A percentile compares a stretch with the other conserved stretches of the same genome.
phyloP scores from a whole-genome alignment of 495 filamentous ascomycete species.

The Tuber borchii region DNA sequence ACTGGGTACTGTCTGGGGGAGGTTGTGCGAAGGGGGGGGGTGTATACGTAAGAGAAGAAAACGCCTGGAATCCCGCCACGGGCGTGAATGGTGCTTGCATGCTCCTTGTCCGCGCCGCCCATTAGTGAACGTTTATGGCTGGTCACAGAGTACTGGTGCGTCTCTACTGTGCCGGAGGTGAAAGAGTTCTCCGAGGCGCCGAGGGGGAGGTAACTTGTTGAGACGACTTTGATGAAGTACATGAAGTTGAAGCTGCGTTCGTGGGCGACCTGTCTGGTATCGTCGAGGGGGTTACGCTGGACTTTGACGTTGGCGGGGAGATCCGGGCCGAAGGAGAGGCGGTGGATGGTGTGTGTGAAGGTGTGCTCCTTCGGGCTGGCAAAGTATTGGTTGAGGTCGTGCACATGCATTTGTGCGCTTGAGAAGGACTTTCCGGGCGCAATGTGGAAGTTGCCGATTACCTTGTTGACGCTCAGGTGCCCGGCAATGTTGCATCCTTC shows the following conservation, averaged over 20 bases:
- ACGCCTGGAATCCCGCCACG: slow-evolving; percentile 90
- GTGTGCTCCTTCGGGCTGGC: slow-evolving; percentile 66
- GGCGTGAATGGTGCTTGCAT: slow-evolving; percentile 83
- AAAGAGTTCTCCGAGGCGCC: slow-evolving; percentile 44
- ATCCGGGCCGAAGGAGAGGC: slow-evolving; percentile 87
- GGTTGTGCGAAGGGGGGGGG: not conserved
- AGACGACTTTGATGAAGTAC: slow-evolving; percentile 99
- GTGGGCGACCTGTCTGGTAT: slow-evolving; percentile 64
- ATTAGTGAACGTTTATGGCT: slow-evolving; percentile 80
- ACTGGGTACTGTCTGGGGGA: not conserved
- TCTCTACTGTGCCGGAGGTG: slow-evolving; percentile 61
- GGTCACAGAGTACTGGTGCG: slow-evolving; percentile 95
- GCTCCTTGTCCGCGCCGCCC: slow-evolving; percentile 73
- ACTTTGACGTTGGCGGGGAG: slow-evolving; percentile 55
- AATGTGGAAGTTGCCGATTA: slow-evolving; percentile 97
- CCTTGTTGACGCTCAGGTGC: slow-evolving; percentile 90
- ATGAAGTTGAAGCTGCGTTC: slow-evolving; percentile 90
- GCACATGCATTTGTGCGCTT: slow-evolving; percentile 91
- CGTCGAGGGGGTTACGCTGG: slow-evolving; percentile 75
- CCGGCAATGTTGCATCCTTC: slow-evolving; percentile 96
- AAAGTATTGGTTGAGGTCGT: slow-evolving; percentile 91
- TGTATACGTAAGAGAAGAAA: slow-evolving; percentile 88
- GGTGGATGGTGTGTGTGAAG: slow-evolving; percentile 84
- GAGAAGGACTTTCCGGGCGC: slow-evolving; percentile 91
- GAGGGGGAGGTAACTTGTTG: slow-evolving; percentile 85